Evolutionary conservation across 805 yeast genomes (phyloP).

Genomic region (Isabelozyma rhagii): DNA sequence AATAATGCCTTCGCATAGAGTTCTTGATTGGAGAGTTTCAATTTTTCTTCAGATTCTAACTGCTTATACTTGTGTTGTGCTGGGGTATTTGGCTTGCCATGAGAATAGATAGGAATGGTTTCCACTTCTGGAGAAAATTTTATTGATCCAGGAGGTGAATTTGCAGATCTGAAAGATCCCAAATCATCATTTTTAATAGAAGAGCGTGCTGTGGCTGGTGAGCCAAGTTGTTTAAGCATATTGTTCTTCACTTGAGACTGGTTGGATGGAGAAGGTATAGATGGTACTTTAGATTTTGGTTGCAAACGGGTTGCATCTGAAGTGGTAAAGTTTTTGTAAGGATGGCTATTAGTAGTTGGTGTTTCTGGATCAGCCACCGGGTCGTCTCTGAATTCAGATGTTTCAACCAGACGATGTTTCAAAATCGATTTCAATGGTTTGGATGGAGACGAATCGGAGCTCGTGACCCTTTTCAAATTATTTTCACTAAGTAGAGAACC

Average conservation of each 20-base stretch:
- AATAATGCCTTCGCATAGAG: constrained; percentile 54
- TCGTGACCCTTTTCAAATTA: neutral
- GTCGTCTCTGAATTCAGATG: neutral
- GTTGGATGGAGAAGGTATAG: constrained; percentile 1
- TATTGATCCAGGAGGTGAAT: constrained; percentile 31
- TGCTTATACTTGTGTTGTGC: neutral
- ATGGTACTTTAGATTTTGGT: constrained; percentile 7
- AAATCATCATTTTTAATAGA: constrained; percentile 8
- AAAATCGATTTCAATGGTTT: constrained; percentile 35
- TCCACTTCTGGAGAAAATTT: constrained; percentile 36
- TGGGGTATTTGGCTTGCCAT: neutral
- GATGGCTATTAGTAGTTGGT: constrained; percentile 9
- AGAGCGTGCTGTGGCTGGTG: constrained; percentile 4
- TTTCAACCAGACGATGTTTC: constrained; percentile 16
- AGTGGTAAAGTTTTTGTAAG: constrained; percentile 11
- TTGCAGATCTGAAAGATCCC: constrained; percentile 5
- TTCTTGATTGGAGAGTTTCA: constrained; percentile 41
- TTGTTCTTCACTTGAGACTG: neutral
- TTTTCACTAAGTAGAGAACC: neutral
- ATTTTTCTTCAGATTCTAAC: constrained; percentile 6
- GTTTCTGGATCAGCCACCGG: no score
- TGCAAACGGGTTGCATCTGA: neutral
- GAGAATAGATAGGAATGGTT: constrained; percentile 27
- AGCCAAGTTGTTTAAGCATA: neutral
- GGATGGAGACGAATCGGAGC: constrained; percentile 11